A percentile compares a stretch with the other conserved stretches of the same genome.
Evolutionary conservation across 169 alveolate genomes (phyloP).

Genomic region (Plasmodium vivax): DNA sequence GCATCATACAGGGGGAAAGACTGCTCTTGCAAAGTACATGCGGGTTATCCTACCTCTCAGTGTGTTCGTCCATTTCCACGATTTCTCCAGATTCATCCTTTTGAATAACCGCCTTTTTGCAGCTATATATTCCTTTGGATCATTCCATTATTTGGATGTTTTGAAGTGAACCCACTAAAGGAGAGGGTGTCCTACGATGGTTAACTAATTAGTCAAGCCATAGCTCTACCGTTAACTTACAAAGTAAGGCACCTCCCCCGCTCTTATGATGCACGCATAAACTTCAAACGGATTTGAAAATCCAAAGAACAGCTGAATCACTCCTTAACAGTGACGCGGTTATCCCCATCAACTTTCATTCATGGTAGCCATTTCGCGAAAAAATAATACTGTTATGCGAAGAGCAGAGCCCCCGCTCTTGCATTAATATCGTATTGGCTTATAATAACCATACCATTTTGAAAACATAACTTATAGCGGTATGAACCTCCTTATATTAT

Average conservation of each 20-base stretch:
- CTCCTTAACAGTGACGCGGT: not conserved
- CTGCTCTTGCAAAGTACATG: not conserved
- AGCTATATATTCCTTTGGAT: not conserved
- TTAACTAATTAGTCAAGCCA: not conserved
- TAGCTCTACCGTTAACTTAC: not conserved
- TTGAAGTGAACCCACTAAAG: not conserved
- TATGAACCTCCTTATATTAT: not conserved
- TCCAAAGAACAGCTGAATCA: not conserved
- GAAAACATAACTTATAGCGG: not conserved
- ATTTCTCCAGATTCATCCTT: not conserved
- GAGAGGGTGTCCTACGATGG: not conserved
- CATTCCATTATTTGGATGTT: not conserved
- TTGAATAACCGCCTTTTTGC: not conserved
- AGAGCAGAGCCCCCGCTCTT: not conserved
- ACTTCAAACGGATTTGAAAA: not conserved
- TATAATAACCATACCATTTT: not conserved
- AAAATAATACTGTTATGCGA: not conserved
- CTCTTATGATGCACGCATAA: not conserved
- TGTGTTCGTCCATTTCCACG: not conserved
- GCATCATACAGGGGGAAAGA: not conserved
- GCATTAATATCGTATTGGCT: not conserved
- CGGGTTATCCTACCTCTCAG: not conserved
- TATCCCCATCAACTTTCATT: not conserved
- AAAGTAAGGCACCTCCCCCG: not conserved
- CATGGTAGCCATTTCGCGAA: not conserved